These are phyloP conservation scores for Penicillium cataractarum DNA, from an alignment of 495 filamentous ascomycete genomes.

Conservation along the genomic window DNA sequence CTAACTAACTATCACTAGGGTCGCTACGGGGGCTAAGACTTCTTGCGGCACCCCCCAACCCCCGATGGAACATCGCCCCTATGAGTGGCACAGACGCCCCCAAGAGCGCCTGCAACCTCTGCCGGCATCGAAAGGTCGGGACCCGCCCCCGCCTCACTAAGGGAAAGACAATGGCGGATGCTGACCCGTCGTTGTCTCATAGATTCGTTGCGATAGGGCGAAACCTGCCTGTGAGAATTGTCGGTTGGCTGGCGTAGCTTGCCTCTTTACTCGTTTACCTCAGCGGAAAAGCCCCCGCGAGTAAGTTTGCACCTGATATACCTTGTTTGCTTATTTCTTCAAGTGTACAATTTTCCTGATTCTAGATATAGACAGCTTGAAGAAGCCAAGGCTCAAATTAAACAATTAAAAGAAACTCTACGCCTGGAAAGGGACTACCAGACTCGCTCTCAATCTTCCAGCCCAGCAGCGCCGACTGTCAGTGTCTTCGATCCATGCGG, in stretches of 20 bases:
- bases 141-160: neutral
- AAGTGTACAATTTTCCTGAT: neutral
- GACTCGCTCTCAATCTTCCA: neutral
- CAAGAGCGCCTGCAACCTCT: conserved; percentile 1
- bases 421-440: neutral
- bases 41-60: neutral
- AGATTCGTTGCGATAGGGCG: conserved; percentile 8
- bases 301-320: neutral
- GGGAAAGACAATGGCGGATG: neutral
- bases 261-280: conserved; percentile 1
- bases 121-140: conserved; percentile 8
- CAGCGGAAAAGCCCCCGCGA: conserved; percentile 4
- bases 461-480: neutral
- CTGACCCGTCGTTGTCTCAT: neutral
- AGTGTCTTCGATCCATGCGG: conserved; percentile 3
- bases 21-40: neutral
- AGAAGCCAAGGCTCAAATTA: conserved; percentile 5
- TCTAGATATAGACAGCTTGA: neutral
- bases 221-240: conserved; percentile 8
- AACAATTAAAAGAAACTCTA: conserved; percentile 8
- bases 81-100: conserved; percentile 9
- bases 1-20: too few species aligned
- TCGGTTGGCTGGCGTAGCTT: conserved; percentile 1
- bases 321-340: neutral
- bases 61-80: conserved; percentile 2